These are phyloP conservation scores for Ammopiptanthus mongolicus DNA, from an alignment of 306 rosid species.

Conservation along the genomic window DNA sequence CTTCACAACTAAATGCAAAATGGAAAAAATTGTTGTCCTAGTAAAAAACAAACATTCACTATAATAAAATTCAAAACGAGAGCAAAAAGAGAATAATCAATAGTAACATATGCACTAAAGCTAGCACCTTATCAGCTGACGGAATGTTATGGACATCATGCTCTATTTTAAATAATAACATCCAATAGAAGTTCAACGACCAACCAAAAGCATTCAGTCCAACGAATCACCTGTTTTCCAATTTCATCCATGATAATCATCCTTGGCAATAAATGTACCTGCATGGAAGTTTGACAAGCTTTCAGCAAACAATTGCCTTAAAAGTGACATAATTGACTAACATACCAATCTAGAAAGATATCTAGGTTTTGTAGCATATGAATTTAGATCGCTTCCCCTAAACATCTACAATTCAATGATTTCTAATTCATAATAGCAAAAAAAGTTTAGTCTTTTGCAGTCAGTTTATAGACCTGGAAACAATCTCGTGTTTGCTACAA, in stretches of 20 bases:
- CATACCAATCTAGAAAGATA: slow-evolving; percentile 95
- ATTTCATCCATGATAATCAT: slow-evolving; percentile 98
- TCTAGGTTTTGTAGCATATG: slow-evolving; percentile 87
- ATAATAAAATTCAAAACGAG: background rate
- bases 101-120: background rate
- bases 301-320: background rate
- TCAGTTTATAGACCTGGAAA: background rate
- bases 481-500: background rate
- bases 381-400: no score
- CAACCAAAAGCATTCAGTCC: background rate
- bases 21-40: background rate
- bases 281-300: slow-evolving; percentile 24
- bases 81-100: background rate
- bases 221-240: slow-evolving; percentile 75
- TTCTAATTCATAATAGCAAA: background rate
- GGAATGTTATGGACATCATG: background rate
- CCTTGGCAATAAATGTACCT: slow-evolving; percentile 96
- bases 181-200: background rate
- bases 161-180: background rate
- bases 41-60: background rate
- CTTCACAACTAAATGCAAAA: background rate
- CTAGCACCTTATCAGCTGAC: background rate
- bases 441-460: background rate
- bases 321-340: no score
- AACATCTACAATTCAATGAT: background rate